Base-by-base conservation (phyloP, 331 rosid genomes). In the Dryas integrifolia region DNA sequence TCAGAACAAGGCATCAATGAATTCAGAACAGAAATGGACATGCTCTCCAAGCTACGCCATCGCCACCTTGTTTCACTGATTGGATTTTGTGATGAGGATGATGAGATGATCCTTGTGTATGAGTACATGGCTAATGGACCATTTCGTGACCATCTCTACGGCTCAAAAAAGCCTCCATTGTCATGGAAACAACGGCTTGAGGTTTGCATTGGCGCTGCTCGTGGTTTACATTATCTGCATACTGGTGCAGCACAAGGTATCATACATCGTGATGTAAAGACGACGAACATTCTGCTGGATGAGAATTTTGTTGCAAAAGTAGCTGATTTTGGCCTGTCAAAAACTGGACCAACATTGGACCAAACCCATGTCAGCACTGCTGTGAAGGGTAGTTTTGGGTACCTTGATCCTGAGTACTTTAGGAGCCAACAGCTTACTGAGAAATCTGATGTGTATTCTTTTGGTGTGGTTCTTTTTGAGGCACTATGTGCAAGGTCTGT, bases 121-220 rank as follows among this genome's bases (percentile, higher is more conserved):
- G 98, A 93, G 63, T 86, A 87, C 85, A 89, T 93, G 97, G 77
- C 92, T 48, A 87, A 91, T 59, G 98, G 98, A 15, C 88, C 98
- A 0, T 76, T 93, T 57, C 90, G 94, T 1, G 91, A 88, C 63
- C 96, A 91, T 63, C 79, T 93, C 6, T 86, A 90, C 10, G 96
- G 91, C 41, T 73, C 86, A 0, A 73, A 71, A 10, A 79, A 80
- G 21, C 85, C 90, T 50, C 83, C 78, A n/a, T 56, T 93, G 82
- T 61, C 97, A 7, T 93, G 97, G 98, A 69, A 89, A 74, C 87
- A 90, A 63, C 78, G 97, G 76, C 97, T 93, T n/a, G 87, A 88
- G 73, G 90, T 89, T 47, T 90, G 96, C 85, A 89, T 89, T 5
- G 92, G 97, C 2, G 89, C 97, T 5, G 94, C 98, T 52, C 89